Conservation (phyloP, 345 rosid species). For the Euphorbia peplus region DNA sequence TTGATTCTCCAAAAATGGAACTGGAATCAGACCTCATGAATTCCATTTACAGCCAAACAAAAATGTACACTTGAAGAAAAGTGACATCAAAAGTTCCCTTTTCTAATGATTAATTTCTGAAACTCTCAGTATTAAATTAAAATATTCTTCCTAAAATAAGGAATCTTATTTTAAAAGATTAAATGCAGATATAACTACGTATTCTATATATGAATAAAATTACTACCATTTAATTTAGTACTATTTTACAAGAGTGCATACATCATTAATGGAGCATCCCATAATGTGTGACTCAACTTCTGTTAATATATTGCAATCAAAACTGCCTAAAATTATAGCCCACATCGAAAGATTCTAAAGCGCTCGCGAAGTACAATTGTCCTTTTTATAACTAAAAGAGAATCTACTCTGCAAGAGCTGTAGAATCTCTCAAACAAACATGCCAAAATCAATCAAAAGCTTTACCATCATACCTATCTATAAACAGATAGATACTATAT, state of each 20-base stretch:
- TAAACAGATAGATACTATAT: not conserved
- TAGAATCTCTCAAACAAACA: too few species aligned
- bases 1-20: slow-evolving; percentile 1
- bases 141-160: not conserved
- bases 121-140: not conserved
- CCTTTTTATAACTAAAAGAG: too few species aligned
- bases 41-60: not conserved
- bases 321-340: not conserved
- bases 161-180: not conserved
- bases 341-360: too few species aligned
- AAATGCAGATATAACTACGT: not conserved
- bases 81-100: not conserved
- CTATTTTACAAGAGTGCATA: too few species aligned
- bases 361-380: too few species aligned
- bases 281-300: not conserved
- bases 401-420: too few species aligned
- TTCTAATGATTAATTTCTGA: too few species aligned
- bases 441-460: not conserved
- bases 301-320: not conserved
- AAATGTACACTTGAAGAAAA: not conserved
- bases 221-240: not conserved
- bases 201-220: not conserved
- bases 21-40: not conserved
- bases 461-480: not conserved
- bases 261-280: not conserved